These are phyloP conservation scores for Acorus gramineus DNA, from an alignment of 106 monocot genomes.

Conservation along the genomic window DNA sequence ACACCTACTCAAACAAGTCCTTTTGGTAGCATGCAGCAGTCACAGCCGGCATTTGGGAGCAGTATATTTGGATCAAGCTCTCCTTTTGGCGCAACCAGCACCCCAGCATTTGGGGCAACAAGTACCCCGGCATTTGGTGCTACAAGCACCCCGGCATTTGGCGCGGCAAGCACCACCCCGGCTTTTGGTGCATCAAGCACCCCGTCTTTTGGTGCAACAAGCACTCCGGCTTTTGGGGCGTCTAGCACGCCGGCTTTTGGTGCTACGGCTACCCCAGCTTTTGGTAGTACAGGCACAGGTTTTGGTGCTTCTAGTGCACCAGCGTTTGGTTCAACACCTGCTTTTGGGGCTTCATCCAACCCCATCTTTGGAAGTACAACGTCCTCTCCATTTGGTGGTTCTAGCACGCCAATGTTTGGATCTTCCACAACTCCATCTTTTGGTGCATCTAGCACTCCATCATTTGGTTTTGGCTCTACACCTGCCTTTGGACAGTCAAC, in stretches of 20 bases:
- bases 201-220: conserved; percentile 42
- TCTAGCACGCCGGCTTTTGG: conserved; percentile 30
- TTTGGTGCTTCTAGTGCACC: conserved; percentile 25
- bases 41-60: conserved; percentile 77
- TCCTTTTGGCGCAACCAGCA: conserved; percentile 57
- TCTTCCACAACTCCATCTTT: conserved; percentile 38
- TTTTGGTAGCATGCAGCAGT: conserved; percentile 78
- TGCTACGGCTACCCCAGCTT: conserved; percentile 29
- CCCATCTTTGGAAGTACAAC: conserved; percentile 26
- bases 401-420: conserved; percentile 19
- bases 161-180: conserved; percentile 20
- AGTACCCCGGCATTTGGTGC: conserved; percentile 51
- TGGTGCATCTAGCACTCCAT: conserved; percentile 23
- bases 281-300: conserved; percentile 15
- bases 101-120: conserved; percentile 64
- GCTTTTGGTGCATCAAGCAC: no score
- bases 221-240: conserved; percentile 23
- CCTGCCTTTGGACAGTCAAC: conserved; percentile 31
- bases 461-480: conserved; percentile 14
- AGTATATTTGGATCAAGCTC: conserved; percentile 53
- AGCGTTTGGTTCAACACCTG: conserved; percentile 27
- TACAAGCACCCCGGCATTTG: conserved; percentile 37
- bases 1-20: conserved; percentile 53
- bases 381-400: conserved; percentile 34
- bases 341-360: conserved; percentile 35